Evolutionary conservation across 1,284 basidiomycete species (phyloP), one percentile per base, ranked within the genome.

Genomic region (Pulchroboletus neoregius): DNA sequence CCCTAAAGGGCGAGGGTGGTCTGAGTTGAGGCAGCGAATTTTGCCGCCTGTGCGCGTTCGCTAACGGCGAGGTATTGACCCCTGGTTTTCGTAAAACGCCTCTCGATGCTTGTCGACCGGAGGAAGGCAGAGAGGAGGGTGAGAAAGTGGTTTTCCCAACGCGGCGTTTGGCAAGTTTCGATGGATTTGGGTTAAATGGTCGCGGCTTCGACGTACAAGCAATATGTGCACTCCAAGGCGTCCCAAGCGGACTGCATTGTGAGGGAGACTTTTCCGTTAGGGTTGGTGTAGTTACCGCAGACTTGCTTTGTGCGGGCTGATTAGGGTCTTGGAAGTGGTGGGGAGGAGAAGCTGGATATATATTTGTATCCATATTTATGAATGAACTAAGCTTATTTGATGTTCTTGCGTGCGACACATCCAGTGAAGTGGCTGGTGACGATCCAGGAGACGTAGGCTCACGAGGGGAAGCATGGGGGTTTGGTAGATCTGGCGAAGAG

Each of bases 1-100:
- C 43, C 32, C 18, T 48, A 6, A 67, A 48, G 3, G 65, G 63
- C 2, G 63, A 66, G 4, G 52, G 53, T 24, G 55, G n/a, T 44
- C 48, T 59, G 6, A 66, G 37, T 15, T 46, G 55, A 31, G 62
- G 63, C 11, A 67, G 16, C 9, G 50, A 46, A 9, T 7, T 41
- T 27, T 48, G 58, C 23, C 44, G 24, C 6, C 18, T 46, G 5
- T 42, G 26, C 6, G 22, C 16, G 4, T 36, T 49, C 22, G 26
- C 23, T 6, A 42, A 44, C 10, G 41, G 12, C 2, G 13, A 26
- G 36, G 48, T 42, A 36, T 45, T 28, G 40, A 16, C 6, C 6
- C 6, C 27, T 34, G 36, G n/a, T 44, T 58, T 57, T 10, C 36
- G 48, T 18, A 47, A 45, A 5, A 40, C 34, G 18, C 15, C 16